Percentiles rank a stretch among this genome's conserved stretches.
Conservation (phyloP, 164 flowering plant genomes). For the Platanus orientalis region DNA sequence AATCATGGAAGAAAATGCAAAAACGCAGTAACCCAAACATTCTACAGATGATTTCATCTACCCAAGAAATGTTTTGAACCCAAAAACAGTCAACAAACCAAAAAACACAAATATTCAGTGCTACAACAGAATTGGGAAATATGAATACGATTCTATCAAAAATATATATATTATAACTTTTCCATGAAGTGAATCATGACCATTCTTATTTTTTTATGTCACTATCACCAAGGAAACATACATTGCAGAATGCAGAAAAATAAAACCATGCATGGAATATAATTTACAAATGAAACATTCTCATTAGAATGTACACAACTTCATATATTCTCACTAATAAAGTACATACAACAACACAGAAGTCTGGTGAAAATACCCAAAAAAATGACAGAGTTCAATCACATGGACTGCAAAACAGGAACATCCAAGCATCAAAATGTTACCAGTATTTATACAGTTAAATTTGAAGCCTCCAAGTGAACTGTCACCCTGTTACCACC, state of each 20-base stretch:
- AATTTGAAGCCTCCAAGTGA: slow-evolving; percentile 23
- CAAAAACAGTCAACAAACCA: background rate
- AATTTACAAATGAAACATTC: slow-evolving; percentile 15
- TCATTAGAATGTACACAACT: slow-evolving; percentile 18
- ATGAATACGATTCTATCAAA: too few species aligned
- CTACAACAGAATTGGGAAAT: background rate
- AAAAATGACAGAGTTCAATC: slow-evolving; percentile 31
- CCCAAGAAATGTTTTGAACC: background rate
- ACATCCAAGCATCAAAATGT: slow-evolving; percentile 16
- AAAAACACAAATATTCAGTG: background rate
- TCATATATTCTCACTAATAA: slow-evolving; percentile 11
- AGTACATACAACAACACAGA: slow-evolving; percentile 41
- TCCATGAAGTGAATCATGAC: background rate
- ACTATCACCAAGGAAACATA: slow-evolving; percentile 4
- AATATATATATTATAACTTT: background rate
- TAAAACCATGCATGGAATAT: slow-evolving; percentile 8
- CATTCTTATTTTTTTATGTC: background rate
- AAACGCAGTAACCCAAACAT: background rate
- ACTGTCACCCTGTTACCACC: slow-evolving; percentile 4
- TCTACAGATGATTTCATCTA: background rate
- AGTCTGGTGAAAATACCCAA: background rate
- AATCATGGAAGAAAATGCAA: background rate
- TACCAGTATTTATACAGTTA: slow-evolving; percentile 27
- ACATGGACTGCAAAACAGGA: slow-evolving; percentile 10
- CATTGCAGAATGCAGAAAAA: slow-evolving; percentile 10